A percentile compares a stretch with the other conserved stretches of the same genome.
phyloP scores from a whole-genome alignment of 2,329 filamentous ascomycete species.

The Penicillium occitanis region DNA sequence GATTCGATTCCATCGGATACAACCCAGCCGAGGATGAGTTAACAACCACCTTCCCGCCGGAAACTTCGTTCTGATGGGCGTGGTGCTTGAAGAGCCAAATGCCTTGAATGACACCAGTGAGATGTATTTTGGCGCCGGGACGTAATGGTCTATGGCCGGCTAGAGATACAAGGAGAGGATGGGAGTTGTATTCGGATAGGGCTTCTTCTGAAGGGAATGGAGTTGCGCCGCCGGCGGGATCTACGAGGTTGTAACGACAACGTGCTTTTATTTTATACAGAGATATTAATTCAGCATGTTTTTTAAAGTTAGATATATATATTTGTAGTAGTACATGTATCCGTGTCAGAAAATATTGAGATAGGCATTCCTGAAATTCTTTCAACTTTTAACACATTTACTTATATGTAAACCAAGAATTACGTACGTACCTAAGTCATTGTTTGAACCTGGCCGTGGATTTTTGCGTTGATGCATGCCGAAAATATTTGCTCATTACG shows the following conservation, averaged over 20 bases:
- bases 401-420: background rate
- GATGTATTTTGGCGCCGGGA: constrained; percentile 45
- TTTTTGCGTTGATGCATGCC: background rate
- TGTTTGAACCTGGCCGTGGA: background rate
- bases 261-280: background rate
- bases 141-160: constrained; percentile 47
- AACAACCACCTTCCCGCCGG: background rate
- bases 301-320: background rate
- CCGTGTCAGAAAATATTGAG: background rate
- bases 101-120: background rate
- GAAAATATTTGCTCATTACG: background rate
- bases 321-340: background rate
- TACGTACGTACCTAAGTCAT: background rate
- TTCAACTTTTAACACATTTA: background rate
- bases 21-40: background rate
- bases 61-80: background rate
- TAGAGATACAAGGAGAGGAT: constrained; percentile 1
- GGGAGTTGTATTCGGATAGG: constrained; percentile 9
- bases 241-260: background rate
- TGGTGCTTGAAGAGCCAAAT: background rate
- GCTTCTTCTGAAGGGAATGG: background rate
- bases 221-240: background rate
- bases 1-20: background rate
- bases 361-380: background rate
- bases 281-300: background rate